A percentile compares a stretch with the other conserved stretches of the same genome.
phyloP scores from a whole-genome alignment of 306 rosid genomes.

The Vicia villosa region DNA sequence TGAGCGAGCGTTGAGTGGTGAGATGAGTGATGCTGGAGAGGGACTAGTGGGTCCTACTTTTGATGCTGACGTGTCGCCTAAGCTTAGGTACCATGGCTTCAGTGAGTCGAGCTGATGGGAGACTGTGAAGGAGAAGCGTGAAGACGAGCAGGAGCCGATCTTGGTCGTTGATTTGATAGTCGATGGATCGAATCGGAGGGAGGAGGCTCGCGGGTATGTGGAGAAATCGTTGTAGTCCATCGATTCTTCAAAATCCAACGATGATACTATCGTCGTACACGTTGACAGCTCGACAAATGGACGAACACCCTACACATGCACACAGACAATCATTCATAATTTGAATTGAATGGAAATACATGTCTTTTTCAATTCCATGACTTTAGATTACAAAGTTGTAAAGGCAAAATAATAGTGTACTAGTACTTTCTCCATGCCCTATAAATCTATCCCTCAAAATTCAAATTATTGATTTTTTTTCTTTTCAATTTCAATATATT shows the following conservation, averaged over 20 bases:
- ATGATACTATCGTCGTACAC: slow-evolving; percentile 65
- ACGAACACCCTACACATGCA: slow-evolving; percentile 67
- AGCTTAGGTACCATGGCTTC: slow-evolving; percentile 93
- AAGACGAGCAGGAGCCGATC: slow-evolving; percentile 84
- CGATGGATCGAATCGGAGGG: slow-evolving; percentile 77
- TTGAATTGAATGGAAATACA: neutral
- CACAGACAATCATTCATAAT: neutral
- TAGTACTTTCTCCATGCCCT: neutral
- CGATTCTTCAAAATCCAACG: slow-evolving; percentile 81
- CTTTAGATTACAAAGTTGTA: neutral
- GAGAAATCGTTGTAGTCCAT: slow-evolving; percentile 70
- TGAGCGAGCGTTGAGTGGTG: slow-evolving; percentile 85
- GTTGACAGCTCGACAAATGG: slow-evolving; percentile 85
- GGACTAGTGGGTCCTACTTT: slow-evolving; percentile 80
- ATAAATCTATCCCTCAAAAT: slow-evolving; percentile 17
- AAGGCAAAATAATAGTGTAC: slow-evolving; percentile 23
- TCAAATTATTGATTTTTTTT: too few relatives aligned
- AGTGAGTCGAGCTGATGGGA: slow-evolving; percentile 83
- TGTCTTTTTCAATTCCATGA: slow-evolving; percentile 26
- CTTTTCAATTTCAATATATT: slow-evolving; percentile 12
- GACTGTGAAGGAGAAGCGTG: slow-evolving; percentile 96
- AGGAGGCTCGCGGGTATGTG: slow-evolving; percentile 76
- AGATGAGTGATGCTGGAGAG: slow-evolving; percentile 60
- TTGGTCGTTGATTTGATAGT: slow-evolving; percentile 62
- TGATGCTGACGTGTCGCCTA: slow-evolving; percentile 80